These are phyloP conservation scores for Phytophthora foliorum DNA, from an alignment of 352 stramenopile species.

Conservation along the genomic window DNA sequence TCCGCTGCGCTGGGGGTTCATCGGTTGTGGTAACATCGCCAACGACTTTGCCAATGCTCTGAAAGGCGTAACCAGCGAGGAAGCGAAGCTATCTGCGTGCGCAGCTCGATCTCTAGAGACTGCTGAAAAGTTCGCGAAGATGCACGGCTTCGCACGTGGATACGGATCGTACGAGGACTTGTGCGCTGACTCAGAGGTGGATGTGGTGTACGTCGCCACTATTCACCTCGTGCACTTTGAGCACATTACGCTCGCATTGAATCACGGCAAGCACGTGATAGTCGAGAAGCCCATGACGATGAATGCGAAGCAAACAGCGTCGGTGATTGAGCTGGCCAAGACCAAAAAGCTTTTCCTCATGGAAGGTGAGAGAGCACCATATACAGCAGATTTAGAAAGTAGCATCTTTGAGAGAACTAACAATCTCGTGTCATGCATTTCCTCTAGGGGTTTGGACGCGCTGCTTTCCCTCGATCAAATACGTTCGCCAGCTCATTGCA, in stretches of 20 bases:
- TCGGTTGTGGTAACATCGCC: conserved; percentile 72
- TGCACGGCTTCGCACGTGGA: conserved; percentile 53
- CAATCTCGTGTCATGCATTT: conserved; percentile 43
- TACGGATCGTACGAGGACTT: conserved; percentile 91
- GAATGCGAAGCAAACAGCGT: conserved; percentile 77
- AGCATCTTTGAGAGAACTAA: not conserved
- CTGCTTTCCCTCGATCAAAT: conserved; percentile 81
- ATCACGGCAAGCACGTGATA: conserved; percentile 91
- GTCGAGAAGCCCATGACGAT: conserved; percentile 94
- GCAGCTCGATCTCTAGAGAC: conserved; percentile 56
- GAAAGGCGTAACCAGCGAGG: conserved; percentile 22
- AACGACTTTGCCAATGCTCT: conserved; percentile 68
- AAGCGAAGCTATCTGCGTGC: conserved; percentile 44
- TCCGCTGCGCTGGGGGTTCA: conserved; percentile 62
- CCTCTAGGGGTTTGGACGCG: conserved; percentile 84
- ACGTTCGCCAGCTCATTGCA: conserved; percentile 61
- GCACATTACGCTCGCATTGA: conserved; percentile 77
- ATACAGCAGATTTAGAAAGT: conserved; percentile 22
- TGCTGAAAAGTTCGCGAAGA: conserved; percentile 53
- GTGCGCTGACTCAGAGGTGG: conserved; percentile 73
- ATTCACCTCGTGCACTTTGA: conserved; percentile 85
- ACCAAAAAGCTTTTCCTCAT: conserved; percentile 80
- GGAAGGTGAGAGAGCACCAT: conserved; percentile 74
- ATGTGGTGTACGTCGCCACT: conserved; percentile 92
- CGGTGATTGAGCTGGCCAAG: conserved; percentile 65